phyloP scores from a whole-genome alignment of 352 stramenopile genomes.

The Globisporangium cystogenes region DNA sequence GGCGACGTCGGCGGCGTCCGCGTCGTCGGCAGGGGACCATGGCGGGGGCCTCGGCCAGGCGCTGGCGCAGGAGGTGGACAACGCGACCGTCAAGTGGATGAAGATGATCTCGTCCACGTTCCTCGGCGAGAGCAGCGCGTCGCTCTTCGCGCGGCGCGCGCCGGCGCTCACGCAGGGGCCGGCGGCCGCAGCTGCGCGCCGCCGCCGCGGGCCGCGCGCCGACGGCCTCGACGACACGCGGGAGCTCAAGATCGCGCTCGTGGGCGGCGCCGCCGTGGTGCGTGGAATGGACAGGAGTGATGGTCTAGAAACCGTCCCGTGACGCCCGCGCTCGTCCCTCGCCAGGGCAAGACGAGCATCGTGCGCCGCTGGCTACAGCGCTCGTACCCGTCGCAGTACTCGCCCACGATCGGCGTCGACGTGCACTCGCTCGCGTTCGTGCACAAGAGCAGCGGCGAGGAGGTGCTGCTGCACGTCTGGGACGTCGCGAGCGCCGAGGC shows the following conservation, averaged over 20 bases:
- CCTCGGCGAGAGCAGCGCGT: slow-evolving; percentile 40
- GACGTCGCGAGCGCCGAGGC: slow-evolving; percentile 75
- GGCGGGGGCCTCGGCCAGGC: slow-evolving; percentile 14
- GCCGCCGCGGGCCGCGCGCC: slow-evolving; percentile 16
- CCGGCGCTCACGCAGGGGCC: slow-evolving; percentile 6
- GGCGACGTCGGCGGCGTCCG: no score
- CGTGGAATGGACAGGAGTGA: not conserved
- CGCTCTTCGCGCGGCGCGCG: slow-evolving; percentile 12
- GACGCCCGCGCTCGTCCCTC: not conserved
- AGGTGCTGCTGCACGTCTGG: slow-evolving; percentile 65
- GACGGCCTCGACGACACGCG: slow-evolving; percentile 36
- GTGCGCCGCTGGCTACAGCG: slow-evolving; percentile 68
- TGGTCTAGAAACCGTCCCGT: no score
- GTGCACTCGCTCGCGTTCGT: slow-evolving; percentile 43
- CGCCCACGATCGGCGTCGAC: slow-evolving; percentile 77
- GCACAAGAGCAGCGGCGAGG: slow-evolving; percentile 23
- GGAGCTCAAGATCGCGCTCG: slow-evolving; percentile 80
- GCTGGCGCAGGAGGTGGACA: slow-evolving; percentile 26
- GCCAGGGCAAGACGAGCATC: slow-evolving; percentile 79
- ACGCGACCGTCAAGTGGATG: slow-evolving; percentile 65
- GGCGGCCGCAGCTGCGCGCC: not conserved
- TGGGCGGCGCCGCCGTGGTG: slow-evolving; percentile 71
- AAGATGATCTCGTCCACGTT: slow-evolving; percentile 83
- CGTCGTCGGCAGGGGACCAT: not conserved
- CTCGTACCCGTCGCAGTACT: slow-evolving; percentile 64